A percentile compares a stretch with the other conserved stretches of the same genome.
phyloP scores from a whole-genome alignment of 306 rosid species.

The Rosa lucieae region DNA sequence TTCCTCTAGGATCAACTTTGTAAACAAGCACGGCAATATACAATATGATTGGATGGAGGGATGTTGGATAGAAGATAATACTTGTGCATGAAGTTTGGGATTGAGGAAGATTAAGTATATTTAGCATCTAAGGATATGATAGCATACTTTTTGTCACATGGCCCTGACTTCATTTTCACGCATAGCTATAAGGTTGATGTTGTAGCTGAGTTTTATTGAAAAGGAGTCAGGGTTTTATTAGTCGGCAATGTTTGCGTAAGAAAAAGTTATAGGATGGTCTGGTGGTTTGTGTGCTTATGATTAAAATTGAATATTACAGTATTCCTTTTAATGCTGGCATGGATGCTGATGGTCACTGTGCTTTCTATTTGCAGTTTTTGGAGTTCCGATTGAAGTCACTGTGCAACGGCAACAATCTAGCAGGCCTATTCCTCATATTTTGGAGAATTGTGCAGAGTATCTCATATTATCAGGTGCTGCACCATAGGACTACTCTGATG shows the following conservation, averaged over 20 bases:
- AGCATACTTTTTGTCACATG: no score
- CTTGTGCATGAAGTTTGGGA: background rate
- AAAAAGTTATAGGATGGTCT: background rate
- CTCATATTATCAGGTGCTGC: slow-evolving; percentile 83
- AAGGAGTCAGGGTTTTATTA: background rate
- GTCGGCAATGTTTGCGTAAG: background rate
- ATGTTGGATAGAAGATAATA: background rate
- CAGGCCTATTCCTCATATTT: slow-evolving; percentile 74
- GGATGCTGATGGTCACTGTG: slow-evolving; percentile 23
- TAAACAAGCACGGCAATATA: background rate
- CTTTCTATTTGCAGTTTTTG: slow-evolving; percentile 36
- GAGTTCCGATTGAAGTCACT: slow-evolving; percentile 79
- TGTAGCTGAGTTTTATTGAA: background rate
- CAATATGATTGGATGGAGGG: no score
- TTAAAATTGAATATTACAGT: background rate
- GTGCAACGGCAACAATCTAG: slow-evolving; percentile 80
- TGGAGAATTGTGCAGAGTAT: slow-evolving; percentile 84
- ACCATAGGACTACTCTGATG: slow-evolving; percentile 26
- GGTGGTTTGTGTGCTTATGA: slow-evolving; percentile 4
- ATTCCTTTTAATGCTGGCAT: background rate
- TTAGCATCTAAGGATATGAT: background rate
- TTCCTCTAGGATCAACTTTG: slow-evolving; percentile 1
- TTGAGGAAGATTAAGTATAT: background rate
- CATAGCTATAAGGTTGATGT: background rate
- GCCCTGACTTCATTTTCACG: no score